Evolutionary conservation across 306 rosid species (phyloP).

Genomic region (Hippophae gyantsensis): DNA sequence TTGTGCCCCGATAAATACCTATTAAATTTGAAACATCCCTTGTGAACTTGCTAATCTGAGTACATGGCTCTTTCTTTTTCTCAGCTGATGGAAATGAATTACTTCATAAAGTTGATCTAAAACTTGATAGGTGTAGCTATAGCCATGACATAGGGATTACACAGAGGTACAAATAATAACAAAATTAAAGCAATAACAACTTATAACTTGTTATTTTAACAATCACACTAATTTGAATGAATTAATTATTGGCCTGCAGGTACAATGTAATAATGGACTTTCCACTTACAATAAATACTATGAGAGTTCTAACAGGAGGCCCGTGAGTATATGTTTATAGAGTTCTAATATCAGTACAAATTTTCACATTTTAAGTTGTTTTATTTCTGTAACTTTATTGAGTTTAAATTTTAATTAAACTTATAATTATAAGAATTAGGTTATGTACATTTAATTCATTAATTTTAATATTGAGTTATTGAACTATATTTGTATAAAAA

Average conservation of each 20-base stretch:
- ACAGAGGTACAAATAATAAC: constrained; percentile 24
- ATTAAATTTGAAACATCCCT: too few relatives aligned
- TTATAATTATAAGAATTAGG: too few relatives aligned
- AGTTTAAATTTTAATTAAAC: too few relatives aligned
- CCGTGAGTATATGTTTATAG: constrained; percentile 31
- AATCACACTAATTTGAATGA: not conserved
- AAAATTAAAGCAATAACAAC: too few relatives aligned
- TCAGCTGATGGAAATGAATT: constrained; percentile 57
- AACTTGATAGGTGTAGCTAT: constrained; percentile 38
- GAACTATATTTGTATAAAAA: too few relatives aligned
- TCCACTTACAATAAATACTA: constrained; percentile 47
- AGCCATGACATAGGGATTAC: constrained; percentile 65
- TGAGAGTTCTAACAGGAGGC: constrained; percentile 47
- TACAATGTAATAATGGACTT: constrained; percentile 62
- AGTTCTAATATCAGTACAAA: too few relatives aligned
- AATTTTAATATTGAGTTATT: too few relatives aligned
- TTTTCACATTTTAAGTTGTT: too few relatives aligned
- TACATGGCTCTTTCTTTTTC: not conserved
- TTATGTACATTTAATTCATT: too few relatives aligned
- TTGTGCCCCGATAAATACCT: too few relatives aligned
- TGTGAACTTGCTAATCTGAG: too few relatives aligned
- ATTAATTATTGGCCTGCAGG: constrained; percentile 17
- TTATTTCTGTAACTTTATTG: too few relatives aligned
- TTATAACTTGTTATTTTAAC: not conserved
- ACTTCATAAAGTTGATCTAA: constrained; percentile 45